Percentiles rank a stretch among this genome's conserved stretches.
phyloP scores from a whole-genome alignment of 208 protist genomes.

The Trypanosoma avium region DNA sequence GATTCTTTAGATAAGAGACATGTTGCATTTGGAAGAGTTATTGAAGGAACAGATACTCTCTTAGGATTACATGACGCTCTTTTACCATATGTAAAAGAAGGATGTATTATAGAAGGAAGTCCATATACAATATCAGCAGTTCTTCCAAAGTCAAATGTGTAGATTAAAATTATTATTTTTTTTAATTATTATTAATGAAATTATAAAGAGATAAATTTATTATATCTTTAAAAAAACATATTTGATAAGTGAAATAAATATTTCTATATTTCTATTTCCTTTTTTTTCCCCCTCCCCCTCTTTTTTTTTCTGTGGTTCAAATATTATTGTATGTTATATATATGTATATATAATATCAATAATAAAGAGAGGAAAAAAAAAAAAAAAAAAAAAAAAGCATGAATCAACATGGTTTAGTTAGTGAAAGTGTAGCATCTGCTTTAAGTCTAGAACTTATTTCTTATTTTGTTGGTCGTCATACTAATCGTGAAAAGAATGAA shows the following conservation, averaged over 20 bases:
- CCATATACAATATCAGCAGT: conserved; percentile 39
- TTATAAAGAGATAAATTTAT: too few species aligned
- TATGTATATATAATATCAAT: conserved; percentile 8
- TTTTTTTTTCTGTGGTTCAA: background rate
- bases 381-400: conserved; percentile 28
- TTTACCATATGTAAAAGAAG: conserved; percentile 40
- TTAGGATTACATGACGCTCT: conserved; percentile 37
- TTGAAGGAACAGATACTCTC: conserved; percentile 52
- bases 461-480: conserved; percentile 33
- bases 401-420: conserved; percentile 40
- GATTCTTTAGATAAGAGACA: conserved; percentile 74
- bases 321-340: conserved; percentile 3
- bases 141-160: conserved; percentile 20
- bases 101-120: conserved; percentile 44
- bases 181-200: too few species aligned
- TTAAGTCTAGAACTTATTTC: conserved; percentile 53
- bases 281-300: background rate
- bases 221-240: too few species aligned
- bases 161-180: conserved; percentile 4
- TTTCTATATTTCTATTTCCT: background rate
- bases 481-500: conserved; percentile 19
- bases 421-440: conserved; percentile 48
- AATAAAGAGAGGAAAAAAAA: too few species aligned
- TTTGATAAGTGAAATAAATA: background rate
- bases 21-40: conserved; percentile 68